Percentiles rank a stretch among this genome's conserved stretches.
Conservation (phyloP, 768 basidiomycete genomes). For the Calvatia gigantea region DNA sequence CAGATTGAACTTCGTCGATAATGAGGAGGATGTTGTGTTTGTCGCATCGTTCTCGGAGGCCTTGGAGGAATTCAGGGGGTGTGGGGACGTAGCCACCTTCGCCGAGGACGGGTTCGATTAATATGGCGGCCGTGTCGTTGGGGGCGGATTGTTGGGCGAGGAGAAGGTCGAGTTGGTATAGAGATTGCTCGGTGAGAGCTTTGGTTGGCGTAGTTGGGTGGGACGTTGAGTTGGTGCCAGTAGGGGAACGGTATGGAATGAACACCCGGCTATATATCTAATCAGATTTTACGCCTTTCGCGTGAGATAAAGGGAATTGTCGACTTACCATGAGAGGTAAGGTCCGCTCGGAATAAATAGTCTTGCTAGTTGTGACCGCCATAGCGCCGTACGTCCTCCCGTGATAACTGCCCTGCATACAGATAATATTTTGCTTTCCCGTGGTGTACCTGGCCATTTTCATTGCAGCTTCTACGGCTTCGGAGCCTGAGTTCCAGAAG, state of each 20-base stretch:
- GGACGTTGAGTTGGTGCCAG: conserved; percentile 80
- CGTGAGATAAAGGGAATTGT: background rate
- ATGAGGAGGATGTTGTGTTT: conserved; percentile 82
- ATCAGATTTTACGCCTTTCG: background rate
- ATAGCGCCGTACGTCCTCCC: conserved; percentile 93
- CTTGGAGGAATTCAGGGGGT: conserved; percentile 73
- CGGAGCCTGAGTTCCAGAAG: conserved; percentile 96
- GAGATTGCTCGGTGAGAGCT: conserved; percentile 56
- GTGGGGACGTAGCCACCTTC: conserved; percentile 96
- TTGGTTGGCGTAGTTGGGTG: conserved; percentile 51
- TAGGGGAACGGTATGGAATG: conserved; percentile 84
- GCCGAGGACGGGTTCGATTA: conserved; percentile 91
- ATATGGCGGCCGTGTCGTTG: conserved; percentile 86
- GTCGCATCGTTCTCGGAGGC: conserved; percentile 83
- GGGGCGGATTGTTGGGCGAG: conserved; percentile 76
- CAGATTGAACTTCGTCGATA: conserved; percentile 85
- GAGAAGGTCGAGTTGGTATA: conserved; percentile 81
- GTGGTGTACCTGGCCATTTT: conserved; percentile 84
- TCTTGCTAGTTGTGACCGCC: conserved; percentile 93
- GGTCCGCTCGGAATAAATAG: conserved; percentile 77
- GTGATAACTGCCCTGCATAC: conserved; percentile 89
- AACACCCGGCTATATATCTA: conserved; percentile 64
- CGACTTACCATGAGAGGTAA: conserved; percentile 74
- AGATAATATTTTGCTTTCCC: conserved; percentile 81
- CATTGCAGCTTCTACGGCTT: conserved; percentile 86